Evolutionary conservation across 345 rosid genomes (phyloP), one percentile per base, ranked within the genome.

Genomic region (Syzygium jambos): DNA sequence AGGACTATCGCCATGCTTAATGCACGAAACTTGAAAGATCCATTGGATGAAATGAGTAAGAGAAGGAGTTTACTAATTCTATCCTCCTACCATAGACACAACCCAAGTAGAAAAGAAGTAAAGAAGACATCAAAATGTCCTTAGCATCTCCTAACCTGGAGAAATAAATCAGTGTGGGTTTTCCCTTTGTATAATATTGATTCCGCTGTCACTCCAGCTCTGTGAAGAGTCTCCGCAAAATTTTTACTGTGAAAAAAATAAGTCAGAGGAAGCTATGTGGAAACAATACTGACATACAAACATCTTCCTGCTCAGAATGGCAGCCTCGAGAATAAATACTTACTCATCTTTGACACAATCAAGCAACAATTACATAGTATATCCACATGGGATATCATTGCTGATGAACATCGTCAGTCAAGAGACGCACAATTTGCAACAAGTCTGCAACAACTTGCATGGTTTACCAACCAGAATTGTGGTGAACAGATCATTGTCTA

Each of bases 151-250:
- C 85, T 90, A 89, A 95, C 99, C 98, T 98, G 99, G 88, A 96
- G 96, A 93, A 98, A 98, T 91, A 96, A 88, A 91, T 98, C 99
- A 17, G 99, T 96, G 92, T 96, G 99, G 83, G 98, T 96, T 89
- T 95, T 98, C 56, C 97, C 99, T 86, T 95, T 97, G 41, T 95
- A 96, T 87, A 95, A 88, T 55, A 95, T 92, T 85, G 95, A 90
- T 88, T 95, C 93, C 78, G 98, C 98, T 92, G 92, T 91, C 27
- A 89, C 98, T 88, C 99, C 99, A 84, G 93, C 93, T 89, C 94
- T 90, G 91, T 87, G 88, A 84, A 98, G 97, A 87, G 96, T 93
- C 83, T 94, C 94, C 3, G 96, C 96, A 94, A 95, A 98, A 56
- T 78, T 91, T 90, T 91, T 94, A 90, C 99, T 98, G 96, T 90